Base-by-base conservation (phyloP, 352 stramenopile genomes). In the Globisporangium perplexum region DNA sequence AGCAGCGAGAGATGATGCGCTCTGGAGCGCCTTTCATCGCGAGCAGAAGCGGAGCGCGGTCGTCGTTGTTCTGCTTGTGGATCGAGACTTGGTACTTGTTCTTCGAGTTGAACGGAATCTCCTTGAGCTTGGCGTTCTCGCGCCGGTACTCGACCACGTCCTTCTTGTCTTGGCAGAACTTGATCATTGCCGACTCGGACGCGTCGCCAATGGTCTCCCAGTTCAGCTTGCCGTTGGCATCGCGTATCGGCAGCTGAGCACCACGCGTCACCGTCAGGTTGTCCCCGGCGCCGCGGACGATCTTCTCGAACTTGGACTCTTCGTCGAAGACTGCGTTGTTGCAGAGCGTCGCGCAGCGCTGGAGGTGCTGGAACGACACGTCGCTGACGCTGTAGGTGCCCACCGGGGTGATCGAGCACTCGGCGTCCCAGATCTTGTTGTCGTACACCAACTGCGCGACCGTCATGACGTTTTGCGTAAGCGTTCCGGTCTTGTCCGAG, bases 1-100 rank as follows among this genome's bases (percentile, higher is more conserved):
- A 65, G 65, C 96, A 99, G 22, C 94, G 74, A 23, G 76, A 69
- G n/a, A 98, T 77, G 65, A 99, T 97, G 43, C 90, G 84, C 55
- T 99, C 96, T 2, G 96, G 96, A 1, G 95, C 97, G 53, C 96
- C 97, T 70, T 99, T 99, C 76, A 99, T 97, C 28, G 88, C 75
- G 62, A 93, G 69, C 28, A 93, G 55, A 2, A 86, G 52, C 6
- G 82, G 77, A 41, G 79, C 69, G 8, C 41, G 62, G 39, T 86
- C 70, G 43, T 93, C 72, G 31, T 90, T 93, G 4, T 90, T 57
- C 68, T 93, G 83, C 51, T 77, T 78, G 68, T 93, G 80, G 23
- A 93, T 67, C n/a, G 80, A 89, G 3, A 93, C 39, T 33, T 93
- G 82, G 48, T 85, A 93, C 57, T 93, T 93, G 72, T 93, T 90